These are phyloP conservation scores for Castanea mollissima DNA, from an alignment of 306 rosid species.

Conservation along the genomic window DNA sequence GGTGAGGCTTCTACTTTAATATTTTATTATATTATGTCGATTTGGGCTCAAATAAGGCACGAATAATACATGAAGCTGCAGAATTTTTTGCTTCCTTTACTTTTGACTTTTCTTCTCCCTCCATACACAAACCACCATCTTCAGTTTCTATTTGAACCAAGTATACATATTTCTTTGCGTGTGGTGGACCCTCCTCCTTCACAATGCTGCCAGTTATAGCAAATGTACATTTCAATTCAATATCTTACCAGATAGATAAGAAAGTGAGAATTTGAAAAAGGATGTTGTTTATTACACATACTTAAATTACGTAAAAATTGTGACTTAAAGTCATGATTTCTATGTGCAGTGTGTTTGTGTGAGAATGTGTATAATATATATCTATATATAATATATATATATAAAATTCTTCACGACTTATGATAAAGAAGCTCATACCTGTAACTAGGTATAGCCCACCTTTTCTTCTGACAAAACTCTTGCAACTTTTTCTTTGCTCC, in stretches of 20 bases:
- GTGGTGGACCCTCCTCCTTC: slow-evolving; percentile 58
- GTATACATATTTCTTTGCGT: slow-evolving; percentile 44
- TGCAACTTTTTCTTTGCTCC: slow-evolving; percentile 54
- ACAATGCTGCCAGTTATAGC: slow-evolving; percentile 41
- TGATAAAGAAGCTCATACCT: slow-evolving; percentile 31
- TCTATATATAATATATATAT: too few relatives aligned
- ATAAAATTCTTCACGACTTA: background rate
- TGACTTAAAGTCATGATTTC: too few relatives aligned
- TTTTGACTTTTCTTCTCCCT: slow-evolving; percentile 43
- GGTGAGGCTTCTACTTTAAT: too few relatives aligned
- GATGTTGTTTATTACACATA: background rate
- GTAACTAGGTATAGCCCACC: slow-evolving; percentile 61
- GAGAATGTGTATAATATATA: too few relatives aligned
- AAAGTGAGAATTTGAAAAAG: background rate
- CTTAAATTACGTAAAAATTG: too few relatives aligned
- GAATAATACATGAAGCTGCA: slow-evolving; percentile 68
- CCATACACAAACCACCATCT: slow-evolving; percentile 19
- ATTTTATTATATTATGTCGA: too few relatives aligned
- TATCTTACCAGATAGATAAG: background rate
- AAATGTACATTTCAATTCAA: background rate
- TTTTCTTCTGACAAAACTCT: slow-evolving; percentile 50
- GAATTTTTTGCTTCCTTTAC: slow-evolving; percentile 58
- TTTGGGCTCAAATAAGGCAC: slow-evolving; percentile 37
- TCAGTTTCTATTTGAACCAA: slow-evolving; percentile 39
- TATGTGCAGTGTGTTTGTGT: too few relatives aligned